Conservation (phyloP, 2,329 filamentous ascomycete species). For the Diaporthe vaccinii region DNA sequence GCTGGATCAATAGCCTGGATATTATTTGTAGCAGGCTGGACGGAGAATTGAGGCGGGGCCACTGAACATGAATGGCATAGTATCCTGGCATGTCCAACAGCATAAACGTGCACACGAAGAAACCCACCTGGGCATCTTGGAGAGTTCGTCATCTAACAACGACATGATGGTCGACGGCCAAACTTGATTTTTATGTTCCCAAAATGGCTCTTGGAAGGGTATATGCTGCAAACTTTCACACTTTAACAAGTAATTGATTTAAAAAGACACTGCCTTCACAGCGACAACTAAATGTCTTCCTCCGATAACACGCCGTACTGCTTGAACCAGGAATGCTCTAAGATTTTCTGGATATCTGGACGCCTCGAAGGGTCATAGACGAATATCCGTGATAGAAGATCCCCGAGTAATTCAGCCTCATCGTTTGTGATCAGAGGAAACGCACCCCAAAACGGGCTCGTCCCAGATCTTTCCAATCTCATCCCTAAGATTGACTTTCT, state of each 20-base stretch:
- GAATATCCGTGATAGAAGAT: conserved; percentile 15
- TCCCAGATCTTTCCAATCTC: neutral
- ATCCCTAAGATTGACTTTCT: neutral
- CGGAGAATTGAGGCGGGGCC: neutral
- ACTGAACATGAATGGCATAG: neutral
- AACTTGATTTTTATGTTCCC: neutral
- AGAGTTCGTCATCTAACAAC: neutral
- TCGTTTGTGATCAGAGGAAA: neutral
- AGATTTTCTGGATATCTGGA: neutral
- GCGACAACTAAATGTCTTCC: neutral
- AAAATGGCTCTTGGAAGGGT: neutral
- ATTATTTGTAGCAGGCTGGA: neutral
- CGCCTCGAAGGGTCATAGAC: conserved; percentile 16
- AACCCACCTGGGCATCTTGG: neutral
- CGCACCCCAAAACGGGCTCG: conserved; percentile 4
- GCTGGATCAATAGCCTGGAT: neutral
- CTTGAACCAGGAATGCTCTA: neutral
- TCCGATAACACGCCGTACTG: neutral
- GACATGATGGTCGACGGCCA: neutral
- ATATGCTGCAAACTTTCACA: neutral
- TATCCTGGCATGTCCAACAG: neutral
- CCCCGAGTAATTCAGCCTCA: neutral
- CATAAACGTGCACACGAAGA: neutral
- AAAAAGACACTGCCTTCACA: neutral
- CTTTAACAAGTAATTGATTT: neutral